Evolutionary conservation across 129 eudicot genomes (phyloP), one percentile per base, ranked within the genome.

Genomic region (Pittosporum tobira): DNA sequence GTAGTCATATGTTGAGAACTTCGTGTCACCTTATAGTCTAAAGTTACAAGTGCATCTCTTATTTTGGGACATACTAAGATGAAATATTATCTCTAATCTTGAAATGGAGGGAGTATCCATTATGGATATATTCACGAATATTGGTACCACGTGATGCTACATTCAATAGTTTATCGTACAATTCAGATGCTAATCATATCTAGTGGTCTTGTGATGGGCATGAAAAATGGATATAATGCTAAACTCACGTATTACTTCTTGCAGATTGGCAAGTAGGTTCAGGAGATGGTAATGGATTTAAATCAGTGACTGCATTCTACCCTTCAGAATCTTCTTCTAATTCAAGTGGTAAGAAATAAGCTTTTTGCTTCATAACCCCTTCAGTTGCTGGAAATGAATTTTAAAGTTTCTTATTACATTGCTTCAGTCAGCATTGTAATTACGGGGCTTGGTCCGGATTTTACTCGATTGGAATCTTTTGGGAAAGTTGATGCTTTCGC

Each of bases 401-500:
- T 21, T 23, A 38, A 36, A 43, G 21, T 59, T 79, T 56, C 56
- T 13, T 18, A 16, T 40, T 36, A 37, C 36, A 54, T 66, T 63
- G 61, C 52, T 79, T 59, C 79, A 93, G 99, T 93, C 55, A 93
- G 91, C 75, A 43, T 93, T 25, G 79, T 72, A 48, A 93, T 93
- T 72, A 80, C 96, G 48, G 84, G 94, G 64, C 94, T 93, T 68
- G 99, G 99, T 72, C 81, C 99, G 16, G 96, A 87, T 77, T 93
- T 81, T 69, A 93, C 96, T 42, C 79, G 77, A 71, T 53, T 93
- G 80, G 99, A 87, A 71, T 93, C 99, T 70, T 93, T 93, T 65
- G 99, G 99, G 46, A 93, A 93, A 70, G 99, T 93, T n/a, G 99
- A 87, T 74, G 82, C 79, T 53, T 93, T 93, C 64, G 96, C 96